Percentiles rank a stretch among this genome's conserved stretches.
Evolutionary conservation across 495 filamentous ascomycete species (phyloP).

Genomic region (Evernia prunastri): DNA sequence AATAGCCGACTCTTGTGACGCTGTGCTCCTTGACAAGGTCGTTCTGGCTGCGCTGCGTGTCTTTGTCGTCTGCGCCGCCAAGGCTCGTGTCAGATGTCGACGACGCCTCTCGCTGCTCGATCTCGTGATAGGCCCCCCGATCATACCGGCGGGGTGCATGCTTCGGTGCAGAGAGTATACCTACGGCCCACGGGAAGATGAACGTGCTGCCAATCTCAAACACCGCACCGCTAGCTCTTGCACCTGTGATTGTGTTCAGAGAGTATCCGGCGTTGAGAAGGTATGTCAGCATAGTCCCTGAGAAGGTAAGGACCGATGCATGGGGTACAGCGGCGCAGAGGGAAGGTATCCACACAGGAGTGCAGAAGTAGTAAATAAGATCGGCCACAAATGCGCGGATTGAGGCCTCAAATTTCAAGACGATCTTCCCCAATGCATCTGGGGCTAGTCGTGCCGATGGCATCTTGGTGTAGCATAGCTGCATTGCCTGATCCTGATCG

Average conservation of each 20-base stretch:
- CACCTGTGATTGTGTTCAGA: constrained; percentile 7
- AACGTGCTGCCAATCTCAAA: constrained; percentile 12
- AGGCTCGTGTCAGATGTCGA: not conserved
- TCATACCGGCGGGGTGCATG: not conserved
- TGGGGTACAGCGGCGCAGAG: constrained; percentile 11
- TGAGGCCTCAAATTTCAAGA: not conserved
- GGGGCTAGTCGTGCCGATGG: not conserved
- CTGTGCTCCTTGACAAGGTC: not conserved
- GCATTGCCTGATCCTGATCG: not conserved
- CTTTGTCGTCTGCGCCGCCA: not conserved
- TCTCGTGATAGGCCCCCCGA: not conserved
- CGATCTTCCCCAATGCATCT: not conserved
- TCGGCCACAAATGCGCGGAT: not conserved
- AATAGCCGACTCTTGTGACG: constrained; percentile 3
- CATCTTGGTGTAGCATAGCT: not conserved
- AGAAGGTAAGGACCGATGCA: constrained; percentile 10
- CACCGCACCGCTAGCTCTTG: constrained; percentile 3
- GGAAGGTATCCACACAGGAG: constrained; percentile 4
- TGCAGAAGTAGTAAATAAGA: not conserved
- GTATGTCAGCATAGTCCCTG: constrained; percentile 12
- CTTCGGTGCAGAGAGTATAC: not conserved
- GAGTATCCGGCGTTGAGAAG: constrained; percentile 12
- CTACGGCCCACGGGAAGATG: constrained; percentile 10
- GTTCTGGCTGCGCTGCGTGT: not conserved
- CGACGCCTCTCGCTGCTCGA: not conserved